phyloP scores from a whole-genome alignment of 139 green algal species.

The Gonium pectorale region DNA sequence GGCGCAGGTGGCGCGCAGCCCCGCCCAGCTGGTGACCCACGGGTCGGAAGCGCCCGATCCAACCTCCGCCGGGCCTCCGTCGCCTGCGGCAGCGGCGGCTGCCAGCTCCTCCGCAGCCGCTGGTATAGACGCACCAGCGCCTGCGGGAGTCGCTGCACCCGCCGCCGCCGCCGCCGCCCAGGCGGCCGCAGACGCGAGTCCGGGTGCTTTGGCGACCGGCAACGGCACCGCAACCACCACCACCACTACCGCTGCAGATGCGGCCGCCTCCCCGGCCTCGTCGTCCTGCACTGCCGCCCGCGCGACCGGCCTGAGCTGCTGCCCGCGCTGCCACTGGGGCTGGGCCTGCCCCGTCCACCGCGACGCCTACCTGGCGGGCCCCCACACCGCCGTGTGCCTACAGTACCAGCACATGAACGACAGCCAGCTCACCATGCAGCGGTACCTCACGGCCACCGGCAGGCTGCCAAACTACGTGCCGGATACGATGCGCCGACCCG shows the following conservation, averaged over 20 bases:
- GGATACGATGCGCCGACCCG: not conserved
- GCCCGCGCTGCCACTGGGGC: constrained; percentile 40
- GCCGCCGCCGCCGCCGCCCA: too few species aligned
- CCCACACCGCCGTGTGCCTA: constrained; percentile 18
- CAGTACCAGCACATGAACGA: constrained; percentile 28
- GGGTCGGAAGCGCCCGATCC: too few species aligned
- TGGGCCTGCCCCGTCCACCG: constrained; percentile 18
- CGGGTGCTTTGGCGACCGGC: not conserved
- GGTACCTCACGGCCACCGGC: constrained; percentile 39
- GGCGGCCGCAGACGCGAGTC: too few species aligned
- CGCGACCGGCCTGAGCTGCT: constrained; percentile 24
- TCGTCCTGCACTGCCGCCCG: not conserved
- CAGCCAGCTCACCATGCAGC: constrained; percentile 17
- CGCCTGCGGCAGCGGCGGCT: not conserved
- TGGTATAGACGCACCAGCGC: not conserved
- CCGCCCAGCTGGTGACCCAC: too few species aligned
- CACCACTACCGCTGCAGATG: not conserved
- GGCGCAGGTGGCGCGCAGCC: not conserved
- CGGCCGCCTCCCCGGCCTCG: not conserved
- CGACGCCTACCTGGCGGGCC: constrained; percentile 1
- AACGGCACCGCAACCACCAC: not conserved
- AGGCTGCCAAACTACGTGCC: constrained; percentile 33
- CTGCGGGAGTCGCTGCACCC: not conserved
- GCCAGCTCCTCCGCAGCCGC: not conserved
- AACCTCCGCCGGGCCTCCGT: too few species aligned